These are phyloP conservation scores for Cladophialophora bantiana DNA, from an alignment of 2,329 filamentous ascomycete genomes.

Conservation along the genomic window DNA sequence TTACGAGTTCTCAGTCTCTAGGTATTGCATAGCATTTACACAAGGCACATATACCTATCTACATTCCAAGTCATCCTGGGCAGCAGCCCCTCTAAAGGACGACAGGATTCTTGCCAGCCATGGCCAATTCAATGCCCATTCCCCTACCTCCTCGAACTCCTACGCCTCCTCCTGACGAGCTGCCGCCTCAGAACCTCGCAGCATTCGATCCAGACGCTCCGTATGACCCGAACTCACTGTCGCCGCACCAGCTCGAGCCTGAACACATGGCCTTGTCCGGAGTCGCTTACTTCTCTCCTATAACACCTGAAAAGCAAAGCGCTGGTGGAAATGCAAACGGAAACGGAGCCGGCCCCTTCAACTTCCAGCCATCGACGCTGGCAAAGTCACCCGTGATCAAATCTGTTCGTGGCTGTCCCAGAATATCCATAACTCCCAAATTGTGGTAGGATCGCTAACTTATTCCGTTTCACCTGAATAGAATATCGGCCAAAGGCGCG, in stretches of 20 bases:
- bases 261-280: conserved; percentile 25
- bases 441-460: conserved; percentile 38
- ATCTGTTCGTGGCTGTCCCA: conserved; percentile 64
- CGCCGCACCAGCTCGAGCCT: conserved; percentile 47
- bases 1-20: not conserved
- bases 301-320: conserved; percentile 28
- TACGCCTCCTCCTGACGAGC: conserved; percentile 66
- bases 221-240: conserved; percentile 57
- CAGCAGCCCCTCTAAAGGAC: not conserved
- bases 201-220: conserved; percentile 39
- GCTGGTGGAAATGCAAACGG: conserved; percentile 16
- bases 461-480: conserved; percentile 47
- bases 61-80: conserved; percentile 13
- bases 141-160: conserved; percentile 69
- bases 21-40: not conserved
- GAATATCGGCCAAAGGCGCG: conserved; percentile 89
- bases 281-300: conserved; percentile 21
- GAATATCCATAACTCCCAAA: not conserved
- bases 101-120: not conserved
- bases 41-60: conserved; percentile 5
- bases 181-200: conserved; percentile 32
- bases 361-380: conserved; percentile 85
- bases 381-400: conserved; percentile 75
- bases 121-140: conserved; percentile 55
- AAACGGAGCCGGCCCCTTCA: conserved; percentile 70